Evolutionary conservation across 2,329 filamentous ascomycete genomes (phyloP), one percentile per base, ranked within the genome.

Genomic region (Gaeumannomyces tritici): DNA sequence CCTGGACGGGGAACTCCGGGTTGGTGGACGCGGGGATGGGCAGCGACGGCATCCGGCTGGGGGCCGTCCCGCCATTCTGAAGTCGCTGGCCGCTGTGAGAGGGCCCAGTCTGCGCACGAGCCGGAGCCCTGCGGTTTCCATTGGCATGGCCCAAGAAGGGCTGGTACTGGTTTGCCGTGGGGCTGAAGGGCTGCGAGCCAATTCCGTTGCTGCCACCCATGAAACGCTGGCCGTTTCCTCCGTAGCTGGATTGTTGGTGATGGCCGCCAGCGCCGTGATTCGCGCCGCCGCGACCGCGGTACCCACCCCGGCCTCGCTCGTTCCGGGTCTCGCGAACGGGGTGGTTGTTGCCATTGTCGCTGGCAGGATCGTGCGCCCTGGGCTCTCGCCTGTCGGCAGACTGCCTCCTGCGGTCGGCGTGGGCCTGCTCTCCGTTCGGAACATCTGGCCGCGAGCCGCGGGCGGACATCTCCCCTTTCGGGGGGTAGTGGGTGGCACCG

Each of bases 1-100:
- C 63, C 70, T 88, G 86, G 68, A 83, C 65, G 79, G 81, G 70
- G 85, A 83, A 82, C 83, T 83, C 71, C 13, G 73, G 69, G 18
- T 57, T 55, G 15, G 55, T 55, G 15, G 55, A 33, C 15, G 55
- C 26, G 11, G 55, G 29, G 13, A 61, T 31, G 18, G 60, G 60
- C 9, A 61, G 28, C 27, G 60, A 61, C 21, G 60, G 60, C 55
- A 61, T 57, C 31, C 60, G 33, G 33, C 60, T 31, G 24, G 60
- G 55, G 13, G 27, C 35, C 15, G 28, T 31, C 31, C 28, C 29
- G 6, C 60, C 60, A 28, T 61, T 61, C 13, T 55, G 51, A 11
- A 47, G 27, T 9, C 60, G 55, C 55, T 61, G 60, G 33, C 55
- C 60, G 26, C 27, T 57, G 33, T 61, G 60, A 21, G 60, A 31